Base-by-base conservation (phyloP, 1,284 basidiomycete genomes). In the Trichosporon ovoides region DNA sequence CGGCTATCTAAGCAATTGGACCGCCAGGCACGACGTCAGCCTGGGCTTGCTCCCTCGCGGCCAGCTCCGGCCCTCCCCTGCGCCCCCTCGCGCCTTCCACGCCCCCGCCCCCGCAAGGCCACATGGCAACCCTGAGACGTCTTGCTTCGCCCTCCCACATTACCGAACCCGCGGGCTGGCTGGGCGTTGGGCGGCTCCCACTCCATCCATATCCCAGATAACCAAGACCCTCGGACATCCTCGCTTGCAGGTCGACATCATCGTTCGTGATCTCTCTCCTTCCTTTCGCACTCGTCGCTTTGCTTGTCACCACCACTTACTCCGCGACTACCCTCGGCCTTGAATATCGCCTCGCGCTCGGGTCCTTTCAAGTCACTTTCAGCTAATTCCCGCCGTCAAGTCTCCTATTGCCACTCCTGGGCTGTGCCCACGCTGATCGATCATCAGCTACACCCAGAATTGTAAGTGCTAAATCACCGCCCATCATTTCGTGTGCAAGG, bases 401-500 rank as follows among this genome's bases (percentile, higher is more conserved):
- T 18, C 22, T 24, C 43, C 22, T 31, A 48, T 48, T 9, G 43
- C 43, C 43, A 48, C 43, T 31, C 43, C n/a, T n/a, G 16, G 43
- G 43, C 43, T 28, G 24, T 24, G 43, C 43, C 43, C 43, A 48
- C 22, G n/a, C n/a, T n/a, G 14, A 48, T 48, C 43, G 16, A n/a
- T 24, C 43, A 28, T 48, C 16, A 48, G 24, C 43, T 24, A 46
- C 14, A 48, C 43, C 43, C 28, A 31, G 11, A n/a, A n/a, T n/a
- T n/a, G 43, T 48, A 24, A 48, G 43, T 48, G 43, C 28, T 22
- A n/a, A 22, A 48, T 54, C 34, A 20, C 38, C 43, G 59, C 57
- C 65, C 67, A 73, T 59, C 59, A 92, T 92, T 92, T 94, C 43
- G 12, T 31, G 9, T 9, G 28, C 28, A 31, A 31, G 28, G 28